Conservation (phyloP, 192 early-diverging fungal species). For the Obelidium mucronatum region DNA sequence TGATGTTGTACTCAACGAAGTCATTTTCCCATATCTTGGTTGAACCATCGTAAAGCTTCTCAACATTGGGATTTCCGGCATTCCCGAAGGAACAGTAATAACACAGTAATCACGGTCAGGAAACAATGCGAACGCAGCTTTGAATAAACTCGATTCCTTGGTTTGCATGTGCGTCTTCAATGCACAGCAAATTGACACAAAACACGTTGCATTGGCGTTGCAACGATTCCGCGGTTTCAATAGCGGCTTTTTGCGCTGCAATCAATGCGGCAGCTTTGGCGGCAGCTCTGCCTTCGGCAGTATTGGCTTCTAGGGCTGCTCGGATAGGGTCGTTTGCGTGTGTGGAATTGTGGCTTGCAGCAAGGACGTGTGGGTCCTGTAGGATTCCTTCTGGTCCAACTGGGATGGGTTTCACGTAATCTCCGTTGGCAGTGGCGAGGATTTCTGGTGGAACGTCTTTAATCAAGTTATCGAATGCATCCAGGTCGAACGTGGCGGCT, state of each 20-base stretch:
- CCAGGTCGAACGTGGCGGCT: slow-evolving; percentile 50
- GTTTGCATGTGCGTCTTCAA: slow-evolving; percentile 51
- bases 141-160: slow-evolving; percentile 54
- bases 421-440: slow-evolving; percentile 16
- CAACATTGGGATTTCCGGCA: slow-evolving; percentile 52
- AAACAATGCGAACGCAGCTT: slow-evolving; percentile 50
- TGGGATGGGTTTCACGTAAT: slow-evolving; percentile 24
- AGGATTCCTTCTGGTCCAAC: slow-evolving; percentile 15
- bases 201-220: slow-evolving; percentile 50
- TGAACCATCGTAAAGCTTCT: slow-evolving; percentile 42
- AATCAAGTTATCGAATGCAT: slow-evolving; percentile 53
- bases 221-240: slow-evolving; percentile 18
- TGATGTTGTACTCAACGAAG: slow-evolving; percentile 1
- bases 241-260: slow-evolving; percentile 34
- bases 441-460: slow-evolving; percentile 51
- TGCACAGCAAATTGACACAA: slow-evolving; percentile 57
- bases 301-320: slow-evolving; percentile 37
- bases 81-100: slow-evolving; percentile 50
- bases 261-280: slow-evolving; percentile 32
- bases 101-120: slow-evolving; percentile 60
- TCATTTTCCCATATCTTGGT: slow-evolving; percentile 37
- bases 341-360: neutral
- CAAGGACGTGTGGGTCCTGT: slow-evolving; percentile 11
- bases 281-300: slow-evolving; percentile 29
- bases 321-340: slow-evolving; percentile 27